Conservation (phyloP, 78 protist species). For the Isochrysis galbana region DNA sequence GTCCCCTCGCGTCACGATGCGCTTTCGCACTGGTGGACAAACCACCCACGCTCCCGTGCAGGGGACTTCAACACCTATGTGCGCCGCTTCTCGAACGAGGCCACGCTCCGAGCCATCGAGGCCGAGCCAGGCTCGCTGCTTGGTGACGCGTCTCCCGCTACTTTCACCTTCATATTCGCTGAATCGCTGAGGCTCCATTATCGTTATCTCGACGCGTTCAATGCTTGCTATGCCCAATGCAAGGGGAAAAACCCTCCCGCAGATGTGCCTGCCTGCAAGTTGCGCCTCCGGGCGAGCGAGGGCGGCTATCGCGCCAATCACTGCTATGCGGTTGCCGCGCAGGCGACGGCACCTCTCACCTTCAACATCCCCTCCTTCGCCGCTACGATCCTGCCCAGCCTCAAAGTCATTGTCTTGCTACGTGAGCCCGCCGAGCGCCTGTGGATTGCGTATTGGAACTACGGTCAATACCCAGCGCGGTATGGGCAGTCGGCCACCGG, state of each 20-base stretch:
- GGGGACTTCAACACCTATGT: not conserved
- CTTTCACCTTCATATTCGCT: not conserved
- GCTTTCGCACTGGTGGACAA: conserved; percentile 8
- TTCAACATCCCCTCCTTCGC: not conserved
- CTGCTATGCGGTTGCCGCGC: not conserved
- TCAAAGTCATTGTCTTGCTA: not conserved
- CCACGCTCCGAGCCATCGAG: not conserved
- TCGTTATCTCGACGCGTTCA: not conserved
- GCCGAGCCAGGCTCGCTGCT: not conserved
- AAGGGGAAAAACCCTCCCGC: not conserved
- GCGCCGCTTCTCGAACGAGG: not conserved
- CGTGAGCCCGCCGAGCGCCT: not conserved
- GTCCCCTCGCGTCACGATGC: not conserved
- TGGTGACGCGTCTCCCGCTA: not conserved
- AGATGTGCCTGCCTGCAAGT: not conserved
- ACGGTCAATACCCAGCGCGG: conserved; percentile 3
- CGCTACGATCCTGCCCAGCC: not conserved
- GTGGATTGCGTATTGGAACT: not conserved
- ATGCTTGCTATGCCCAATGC: not conserved
- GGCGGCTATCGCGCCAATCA: not conserved
- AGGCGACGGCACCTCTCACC: not conserved
- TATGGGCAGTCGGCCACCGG: not conserved
- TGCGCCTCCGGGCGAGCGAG: no score
- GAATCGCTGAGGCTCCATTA: conserved; percentile 1
- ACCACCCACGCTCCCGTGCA: not conserved